phyloP scores from a whole-genome alignment of 192 early-diverging fungal genomes.

The Mortierella hygrophila region DNA sequence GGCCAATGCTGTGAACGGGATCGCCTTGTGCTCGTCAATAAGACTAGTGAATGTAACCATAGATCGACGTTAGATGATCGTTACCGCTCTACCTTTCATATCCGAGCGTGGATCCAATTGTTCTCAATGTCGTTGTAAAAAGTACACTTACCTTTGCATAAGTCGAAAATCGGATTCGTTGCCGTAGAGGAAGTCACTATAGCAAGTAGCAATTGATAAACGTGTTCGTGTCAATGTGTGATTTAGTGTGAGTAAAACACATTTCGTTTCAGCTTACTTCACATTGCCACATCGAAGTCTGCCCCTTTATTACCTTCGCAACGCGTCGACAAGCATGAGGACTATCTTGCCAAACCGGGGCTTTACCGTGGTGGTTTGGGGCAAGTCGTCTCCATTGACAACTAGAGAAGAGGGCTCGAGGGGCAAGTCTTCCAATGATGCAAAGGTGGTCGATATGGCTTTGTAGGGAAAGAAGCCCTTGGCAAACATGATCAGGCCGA shows the following conservation, averaged over 20 bases:
- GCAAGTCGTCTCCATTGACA: neutral
- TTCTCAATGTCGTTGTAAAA: neutral
- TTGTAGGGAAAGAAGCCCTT: conserved; percentile 89
- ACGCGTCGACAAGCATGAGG: conserved; percentile 80
- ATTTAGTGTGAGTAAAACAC: neutral
- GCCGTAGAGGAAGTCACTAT: conserved; percentile 80
- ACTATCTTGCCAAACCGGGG: conserved; percentile 70
- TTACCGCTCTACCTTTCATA: neutral
- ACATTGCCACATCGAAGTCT: neutral
- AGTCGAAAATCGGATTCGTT: conserved; percentile 74
- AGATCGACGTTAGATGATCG: conserved; percentile 8
- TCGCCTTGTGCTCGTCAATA: conserved; percentile 58
- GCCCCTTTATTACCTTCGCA: conserved; percentile 64
- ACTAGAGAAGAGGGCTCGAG: conserved; percentile 14
- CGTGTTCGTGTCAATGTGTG: neutral
- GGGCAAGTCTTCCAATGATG: conserved; percentile 57
- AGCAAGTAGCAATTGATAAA: neutral
- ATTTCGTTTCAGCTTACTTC: too few species aligned
- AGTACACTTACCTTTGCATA: conserved; percentile 63
- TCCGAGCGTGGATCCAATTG: neutral
- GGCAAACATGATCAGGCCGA: conserved; percentile 73
- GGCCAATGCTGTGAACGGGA: conserved; percentile 66
- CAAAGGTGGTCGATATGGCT: conserved; percentile 72
- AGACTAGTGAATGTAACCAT: conserved; percentile 62
- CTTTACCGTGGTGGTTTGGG: conserved; percentile 9